Evolutionary conservation across 495 filamentous ascomycete genomes (phyloP), one percentile per base, ranked within the genome.

Genomic region (Neurospora sp.): DNA sequence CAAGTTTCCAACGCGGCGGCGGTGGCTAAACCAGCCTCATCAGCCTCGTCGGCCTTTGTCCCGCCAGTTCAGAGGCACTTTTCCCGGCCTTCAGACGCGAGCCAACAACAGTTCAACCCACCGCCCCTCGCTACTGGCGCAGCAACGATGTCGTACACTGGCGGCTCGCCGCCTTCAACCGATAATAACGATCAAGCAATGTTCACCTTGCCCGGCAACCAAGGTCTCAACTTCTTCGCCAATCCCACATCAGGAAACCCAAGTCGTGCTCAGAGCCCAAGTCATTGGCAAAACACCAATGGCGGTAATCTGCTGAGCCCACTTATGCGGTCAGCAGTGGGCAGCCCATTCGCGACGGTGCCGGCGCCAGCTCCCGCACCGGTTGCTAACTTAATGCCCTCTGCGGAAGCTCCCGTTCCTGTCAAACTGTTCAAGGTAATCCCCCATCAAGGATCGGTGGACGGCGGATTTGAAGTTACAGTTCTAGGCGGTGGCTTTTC

Each of bases 401-500:
- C 54, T 66, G 54, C 27, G 27, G 54, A 66, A 6, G 54, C 54
- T 18, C 54, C 54, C 11, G 54, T 66, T 66, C 54, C 54, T 16
- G 54, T 66, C 7, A 66, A 66, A 18, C 27, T 66, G 1, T 66
- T 66, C 77, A 94, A 93, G 78, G 81, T 97, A 66, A 91, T 95
- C 44, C 95, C 95, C 2, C 85, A 86, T 41, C 92, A 96, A 80
- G 95, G 95, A 12, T 92, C 94, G 11, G 90, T 90, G 54, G 86
- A 86, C 35, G 95, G 95, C 73, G 93, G 94, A 14, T 92, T 92
- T 40, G 94, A 97, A 77, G 93, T 97, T 14, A 93, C 92, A 0
- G 86, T 95, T 72, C 83, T 95, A 37, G 95, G 95, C 7, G 91
- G 88, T 76, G 90, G 90, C 27, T 97, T 97, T 76, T 89, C 88